A percentile compares a stretch with the other conserved stretches of the same genome.
These are phyloP conservation scores for Haplosporangium sp. DNA, from an alignment of 371 early-diverging fungal genomes.

Conservation along the genomic window DNA sequence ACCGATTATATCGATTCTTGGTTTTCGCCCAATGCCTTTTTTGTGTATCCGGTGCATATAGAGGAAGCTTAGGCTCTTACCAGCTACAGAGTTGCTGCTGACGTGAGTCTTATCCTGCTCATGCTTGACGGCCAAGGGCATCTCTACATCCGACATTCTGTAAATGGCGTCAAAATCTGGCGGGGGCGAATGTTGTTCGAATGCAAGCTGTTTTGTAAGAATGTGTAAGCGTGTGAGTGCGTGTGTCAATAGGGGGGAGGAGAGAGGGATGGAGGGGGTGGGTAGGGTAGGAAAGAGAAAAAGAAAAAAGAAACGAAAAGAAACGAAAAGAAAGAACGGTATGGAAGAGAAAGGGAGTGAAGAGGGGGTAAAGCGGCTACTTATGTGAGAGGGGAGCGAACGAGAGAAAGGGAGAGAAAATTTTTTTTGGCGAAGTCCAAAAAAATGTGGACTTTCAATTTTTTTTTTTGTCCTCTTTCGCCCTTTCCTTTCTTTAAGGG, in stretches of 20 bases:
- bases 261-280: not conserved
- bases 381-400: too few species aligned
- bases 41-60: not conserved
- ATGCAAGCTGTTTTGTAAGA: not conserved
- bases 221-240: not conserved
- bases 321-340: slow-evolving; percentile 5
- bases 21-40: not conserved
- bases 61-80: slow-evolving; percentile 12
- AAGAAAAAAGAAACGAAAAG: slow-evolving; percentile 6
- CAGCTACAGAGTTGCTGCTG: slow-evolving; percentile 6
- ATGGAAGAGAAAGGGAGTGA: not conserved
- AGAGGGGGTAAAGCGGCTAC: slow-evolving; percentile 2
- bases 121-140: slow-evolving; percentile 36
- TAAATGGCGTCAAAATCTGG: slow-evolving; percentile 3
- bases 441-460: not conserved
- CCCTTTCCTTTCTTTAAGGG: not conserved
- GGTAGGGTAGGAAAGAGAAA: slow-evolving; percentile 7
- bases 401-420: not conserved
- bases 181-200: not conserved
- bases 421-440: not conserved
- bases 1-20: not conserved
- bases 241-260: not conserved
- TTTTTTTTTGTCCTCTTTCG: not conserved
- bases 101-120: not conserved
- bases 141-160: slow-evolving; percentile 44